Evolutionary conservation across 805 yeast genomes (phyloP).

Genomic region (Ogataea paraovalis): DNA sequence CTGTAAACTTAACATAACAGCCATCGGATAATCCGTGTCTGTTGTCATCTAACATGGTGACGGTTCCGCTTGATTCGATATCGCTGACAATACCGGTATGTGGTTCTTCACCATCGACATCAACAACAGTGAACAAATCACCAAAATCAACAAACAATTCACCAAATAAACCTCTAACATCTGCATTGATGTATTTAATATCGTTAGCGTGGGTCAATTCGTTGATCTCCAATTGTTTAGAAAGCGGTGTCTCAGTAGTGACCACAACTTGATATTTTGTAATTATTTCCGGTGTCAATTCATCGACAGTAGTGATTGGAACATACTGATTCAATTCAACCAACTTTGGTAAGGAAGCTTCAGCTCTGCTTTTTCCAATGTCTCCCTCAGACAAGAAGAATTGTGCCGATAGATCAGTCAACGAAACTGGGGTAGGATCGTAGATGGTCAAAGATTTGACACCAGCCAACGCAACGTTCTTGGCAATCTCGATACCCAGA

Average conservation of each 20-base stretch:
- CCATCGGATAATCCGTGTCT: constrained; percentile 96
- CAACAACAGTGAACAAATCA: constrained; percentile 69
- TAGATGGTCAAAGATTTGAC: constrained; percentile 84
- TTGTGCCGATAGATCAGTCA: constrained; percentile 82
- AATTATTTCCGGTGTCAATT: constrained; percentile 52
- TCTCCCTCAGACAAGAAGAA: constrained; percentile 73
- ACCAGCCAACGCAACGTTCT: constrained; percentile 95
- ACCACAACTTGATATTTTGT: constrained; percentile 71
- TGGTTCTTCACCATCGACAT: constrained; percentile 92
- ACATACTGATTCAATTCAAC: constrained; percentile 88
- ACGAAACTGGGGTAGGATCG: constrained; percentile 67
- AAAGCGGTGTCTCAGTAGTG: constrained; percentile 71
- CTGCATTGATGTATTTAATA: constrained; percentile 79
- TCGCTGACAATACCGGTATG: constrained; percentile 81
- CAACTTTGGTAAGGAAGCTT: constrained; percentile 59
- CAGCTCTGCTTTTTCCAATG: constrained; percentile 75
- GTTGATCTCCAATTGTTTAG: constrained; percentile 73
- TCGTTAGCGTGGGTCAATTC: constrained; percentile 65
- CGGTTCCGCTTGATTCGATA: constrained; percentile 82
- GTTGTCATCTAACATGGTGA: constrained; percentile 86
- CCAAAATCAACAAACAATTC: constrained; percentile 90
- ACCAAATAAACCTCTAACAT: constrained; percentile 85
- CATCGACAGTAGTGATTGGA: constrained; percentile 65
- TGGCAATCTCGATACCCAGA: constrained; percentile 92
- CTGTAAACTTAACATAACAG: constrained; percentile 79